Evolutionary conservation across 257 asterid species (phyloP).

Genomic region (Plantago major): DNA sequence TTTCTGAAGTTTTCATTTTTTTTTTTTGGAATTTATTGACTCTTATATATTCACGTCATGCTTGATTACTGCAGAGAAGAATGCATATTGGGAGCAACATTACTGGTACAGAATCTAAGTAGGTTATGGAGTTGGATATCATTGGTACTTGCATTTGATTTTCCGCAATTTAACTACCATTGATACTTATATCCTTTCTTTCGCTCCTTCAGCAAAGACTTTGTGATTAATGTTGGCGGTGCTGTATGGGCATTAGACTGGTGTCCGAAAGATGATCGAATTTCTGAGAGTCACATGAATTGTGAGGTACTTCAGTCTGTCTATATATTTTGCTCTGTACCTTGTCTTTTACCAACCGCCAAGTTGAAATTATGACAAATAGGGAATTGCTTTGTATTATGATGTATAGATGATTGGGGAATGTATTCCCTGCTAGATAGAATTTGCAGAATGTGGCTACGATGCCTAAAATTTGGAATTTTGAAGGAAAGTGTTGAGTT

Average conservation of each 20-base stretch:
- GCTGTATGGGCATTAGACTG: constrained; percentile 89
- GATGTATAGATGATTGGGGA: not conserved
- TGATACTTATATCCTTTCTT: constrained; percentile 1
- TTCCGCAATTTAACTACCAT: constrained; percentile 7
- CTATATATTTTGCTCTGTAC: not conserved
- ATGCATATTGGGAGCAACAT: constrained; percentile 17
- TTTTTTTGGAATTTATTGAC: not conserved
- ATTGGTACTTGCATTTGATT: constrained; percentile 14
- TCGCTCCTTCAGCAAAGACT: constrained; percentile 61
- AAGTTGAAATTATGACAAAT: not conserved
- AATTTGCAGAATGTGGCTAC: constrained; percentile 10
- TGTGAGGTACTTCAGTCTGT: constrained; percentile 54
- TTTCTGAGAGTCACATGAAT: constrained; percentile 32
- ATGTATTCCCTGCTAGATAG: not conserved
- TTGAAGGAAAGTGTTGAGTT: not conserved
- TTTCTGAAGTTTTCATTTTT: no score
- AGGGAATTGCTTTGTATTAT: not conserved
- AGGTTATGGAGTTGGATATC: constrained; percentile 16
- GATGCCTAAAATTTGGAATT: constrained; percentile 3
- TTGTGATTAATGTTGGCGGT: constrained; percentile 85
- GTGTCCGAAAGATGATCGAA: constrained; percentile 66
- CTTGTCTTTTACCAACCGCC: constrained; percentile 2
- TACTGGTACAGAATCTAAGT: constrained; percentile 35
- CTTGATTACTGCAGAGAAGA: constrained; percentile 29
- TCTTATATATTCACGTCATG: not conserved